phyloP scores from a whole-genome alignment of 331 rosid species.

The Malus hybrid region DNA sequence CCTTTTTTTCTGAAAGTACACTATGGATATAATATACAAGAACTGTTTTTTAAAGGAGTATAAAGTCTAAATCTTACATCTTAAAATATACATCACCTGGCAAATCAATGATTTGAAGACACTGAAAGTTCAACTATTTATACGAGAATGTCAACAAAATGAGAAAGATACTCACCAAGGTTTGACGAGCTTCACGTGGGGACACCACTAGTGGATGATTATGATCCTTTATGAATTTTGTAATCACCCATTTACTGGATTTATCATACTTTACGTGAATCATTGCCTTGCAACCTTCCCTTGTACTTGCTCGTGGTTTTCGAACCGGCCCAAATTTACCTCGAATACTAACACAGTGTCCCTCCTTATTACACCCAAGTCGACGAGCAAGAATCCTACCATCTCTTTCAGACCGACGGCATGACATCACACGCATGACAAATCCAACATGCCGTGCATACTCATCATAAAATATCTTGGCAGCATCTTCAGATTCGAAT shows the following conservation, averaged over 20 bases:
- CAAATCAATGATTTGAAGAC: not conserved
- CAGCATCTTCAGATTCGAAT: constrained; percentile 93
- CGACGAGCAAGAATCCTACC: constrained; percentile 93
- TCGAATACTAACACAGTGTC: constrained; percentile 68
- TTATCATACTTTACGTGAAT: constrained; percentile 80
- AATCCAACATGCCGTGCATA: constrained; percentile 77
- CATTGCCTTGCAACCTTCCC: constrained; percentile 99
- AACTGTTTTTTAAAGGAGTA: not conserved
- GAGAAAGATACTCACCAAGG: constrained; percentile 53
- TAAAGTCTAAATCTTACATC: not conserved
- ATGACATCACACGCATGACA: constrained; percentile 97
- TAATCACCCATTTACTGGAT: constrained; percentile 86
- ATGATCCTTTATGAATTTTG: constrained; percentile 88
- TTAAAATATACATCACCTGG: not conserved
- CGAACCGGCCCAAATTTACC: constrained; percentile 74
- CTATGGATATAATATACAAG: not conserved
- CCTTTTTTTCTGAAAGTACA: not conserved
- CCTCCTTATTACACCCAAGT: constrained; percentile 93
- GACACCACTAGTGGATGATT: constrained; percentile 83
- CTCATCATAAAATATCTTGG: constrained; percentile 87
- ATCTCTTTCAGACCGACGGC: constrained; percentile 93
- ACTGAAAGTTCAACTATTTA: not conserved
- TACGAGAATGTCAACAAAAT: not conserved
- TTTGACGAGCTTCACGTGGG: constrained; percentile 94
- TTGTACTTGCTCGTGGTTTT: constrained; percentile 77